Evolutionary conservation across 2,329 filamentous ascomycete genomes (phyloP), one percentile per base, ranked within the genome.

Genomic region (Chaetomiaceae sp.): DNA sequence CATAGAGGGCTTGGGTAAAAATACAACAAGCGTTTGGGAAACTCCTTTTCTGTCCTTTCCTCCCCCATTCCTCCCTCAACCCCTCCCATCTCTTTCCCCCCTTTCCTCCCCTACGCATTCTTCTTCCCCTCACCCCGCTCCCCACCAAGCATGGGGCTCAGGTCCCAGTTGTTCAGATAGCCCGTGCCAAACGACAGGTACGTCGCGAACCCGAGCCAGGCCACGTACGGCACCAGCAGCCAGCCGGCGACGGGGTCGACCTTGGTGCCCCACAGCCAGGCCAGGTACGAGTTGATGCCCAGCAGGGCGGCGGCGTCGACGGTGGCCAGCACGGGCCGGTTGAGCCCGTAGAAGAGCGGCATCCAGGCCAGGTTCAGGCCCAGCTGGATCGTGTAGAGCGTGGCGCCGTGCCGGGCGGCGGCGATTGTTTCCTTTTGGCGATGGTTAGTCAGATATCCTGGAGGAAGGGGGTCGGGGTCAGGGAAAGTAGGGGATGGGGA

Each of bases 301-400:
- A 86, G 75, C 8, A 96, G 76, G 0, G 84, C 78, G 25, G 88
- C 71, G 47, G 95, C 85, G 67, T 96, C 89, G 25, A 79, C 78
- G 6, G 89, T 83, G 3, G 91, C 91, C 65, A 83, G 81, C 48
- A 86, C 77, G 1, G 91, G 90, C 15, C 82, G 81, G 59, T 85
- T 84, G 47, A 86, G 66, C n/a, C 81, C 79, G 67, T 96, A 96
- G 79, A 96, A 96, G 11, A 96, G 79, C 12, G 92, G 92, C 81
- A 91, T 96, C 89, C 89, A 97, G 50, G 86, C 70, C 27, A 95
- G 75, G 69, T 96, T 96, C 47, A 96, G 77, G 11, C 80, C 88
- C 6, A 96, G 83, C 72, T 96, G 91, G 55, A 91, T 76, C 2
- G 88, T 88, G 75, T 96, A 96, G 27, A 96, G 78, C 0, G 87